Evolutionary conservation across 2,329 filamentous ascomycete genomes (phyloP).

Genomic region (Mycosphaerella arachidis): DNA sequence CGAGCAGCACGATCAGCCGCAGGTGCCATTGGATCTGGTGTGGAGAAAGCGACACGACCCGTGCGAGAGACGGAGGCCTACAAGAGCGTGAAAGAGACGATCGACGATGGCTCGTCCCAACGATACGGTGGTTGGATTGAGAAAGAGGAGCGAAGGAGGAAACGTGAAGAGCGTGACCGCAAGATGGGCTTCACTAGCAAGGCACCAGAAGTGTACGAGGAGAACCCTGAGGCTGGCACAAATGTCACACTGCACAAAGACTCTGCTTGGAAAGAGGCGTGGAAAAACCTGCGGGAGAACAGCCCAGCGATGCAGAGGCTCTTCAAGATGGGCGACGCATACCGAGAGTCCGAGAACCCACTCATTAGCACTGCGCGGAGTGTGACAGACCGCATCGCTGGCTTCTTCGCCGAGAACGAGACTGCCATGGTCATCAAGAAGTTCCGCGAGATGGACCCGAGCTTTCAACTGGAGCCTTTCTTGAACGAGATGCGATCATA

Average conservation of each 20-base stretch:
- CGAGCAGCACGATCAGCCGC: constrained; percentile 87
- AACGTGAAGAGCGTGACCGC: constrained; percentile 66
- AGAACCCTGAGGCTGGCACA: constrained; percentile 90
- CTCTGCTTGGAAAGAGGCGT: constrained; percentile 96
- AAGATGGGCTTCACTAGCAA: constrained; percentile 42
- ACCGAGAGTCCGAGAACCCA: constrained; percentile 96
- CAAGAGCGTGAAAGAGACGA: constrained; percentile 88
- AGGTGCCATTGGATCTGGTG: constrained; percentile 74
- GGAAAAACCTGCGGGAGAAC: constrained; percentile 88
- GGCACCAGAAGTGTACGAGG: constrained; percentile 60
- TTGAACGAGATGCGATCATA: constrained; percentile 94
- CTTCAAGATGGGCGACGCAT: constrained; percentile 78
- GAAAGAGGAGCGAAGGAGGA: constrained; percentile 84
- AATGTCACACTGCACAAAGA: constrained; percentile 96
- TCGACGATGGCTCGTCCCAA: constrained; percentile 94
- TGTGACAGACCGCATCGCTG: constrained; percentile 86
- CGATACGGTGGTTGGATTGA: constrained; percentile 95
- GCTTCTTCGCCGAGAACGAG: constrained; percentile 98
- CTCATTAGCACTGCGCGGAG: constrained; percentile 87
- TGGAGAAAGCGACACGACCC: constrained; percentile 93
- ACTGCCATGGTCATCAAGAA: constrained; percentile 97
- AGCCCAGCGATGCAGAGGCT: constrained; percentile 84
- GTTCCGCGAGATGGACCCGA: constrained; percentile 91
- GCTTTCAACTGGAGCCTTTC: constrained; percentile 93
- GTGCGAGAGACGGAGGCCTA: constrained; percentile 92